Evolutionary conservation across 148 eudicot species (phyloP).

Genomic region (Limonium bicolor): DNA sequence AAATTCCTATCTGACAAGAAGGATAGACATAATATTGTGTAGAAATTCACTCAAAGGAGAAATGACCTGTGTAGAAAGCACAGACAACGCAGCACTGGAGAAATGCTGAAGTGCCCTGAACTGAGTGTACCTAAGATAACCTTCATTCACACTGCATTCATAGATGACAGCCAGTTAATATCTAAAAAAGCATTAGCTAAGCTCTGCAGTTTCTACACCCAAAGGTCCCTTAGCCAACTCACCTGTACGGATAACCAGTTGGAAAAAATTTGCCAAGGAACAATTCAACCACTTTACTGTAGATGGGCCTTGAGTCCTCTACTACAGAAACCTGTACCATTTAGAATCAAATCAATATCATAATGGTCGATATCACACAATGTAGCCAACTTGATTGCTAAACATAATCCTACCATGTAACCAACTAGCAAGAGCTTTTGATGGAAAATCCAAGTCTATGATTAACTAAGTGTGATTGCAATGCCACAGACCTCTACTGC

Average conservation of each 20-base stretch:
- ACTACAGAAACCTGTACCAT: conserved; percentile 52
- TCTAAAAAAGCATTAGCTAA: neutral
- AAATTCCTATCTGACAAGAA: no score
- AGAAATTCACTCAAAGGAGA: no score
- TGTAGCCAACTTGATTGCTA: neutral
- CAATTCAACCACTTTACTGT: conserved; percentile 47
- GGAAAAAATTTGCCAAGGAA: conserved; percentile 87
- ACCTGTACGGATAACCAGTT: conserved; percentile 98
- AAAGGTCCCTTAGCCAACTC: conserved; percentile 1
- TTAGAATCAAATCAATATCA: conserved; percentile 2
- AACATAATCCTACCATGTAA: neutral
- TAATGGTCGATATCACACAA: neutral
- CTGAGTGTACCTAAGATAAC: conserved; percentile 88
- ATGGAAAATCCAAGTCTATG: neutral
- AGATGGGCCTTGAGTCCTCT: conserved; percentile 59
- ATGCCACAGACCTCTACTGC: neutral
- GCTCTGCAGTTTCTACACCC: no score
- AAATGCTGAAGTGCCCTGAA: conserved; percentile 90
- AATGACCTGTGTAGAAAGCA: conserved; percentile 94
- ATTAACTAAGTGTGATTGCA: neutral
- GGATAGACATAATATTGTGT: no score
- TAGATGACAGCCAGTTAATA: neutral
- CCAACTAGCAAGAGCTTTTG: neutral
- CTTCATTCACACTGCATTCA: conserved; percentile 84
- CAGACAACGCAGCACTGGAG: conserved; percentile 86